Evolutionary conservation across 2,329 filamentous ascomycete genomes (phyloP).

Genomic region (Corinectria fuckeliana): DNA sequence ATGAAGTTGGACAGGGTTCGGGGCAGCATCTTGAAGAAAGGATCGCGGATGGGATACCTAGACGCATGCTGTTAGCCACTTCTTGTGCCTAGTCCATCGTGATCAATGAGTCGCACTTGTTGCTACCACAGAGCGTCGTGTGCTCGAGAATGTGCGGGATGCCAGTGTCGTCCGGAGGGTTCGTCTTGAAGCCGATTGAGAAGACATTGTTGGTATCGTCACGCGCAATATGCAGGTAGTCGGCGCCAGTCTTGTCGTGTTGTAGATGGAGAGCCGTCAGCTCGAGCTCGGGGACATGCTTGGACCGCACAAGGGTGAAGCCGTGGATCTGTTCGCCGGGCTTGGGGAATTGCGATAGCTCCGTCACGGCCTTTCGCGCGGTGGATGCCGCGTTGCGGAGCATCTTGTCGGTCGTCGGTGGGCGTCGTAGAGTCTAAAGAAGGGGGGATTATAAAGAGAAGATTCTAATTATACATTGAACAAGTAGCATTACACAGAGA

Average conservation of each 20-base stretch:
- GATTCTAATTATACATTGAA: slow-evolving; percentile 30
- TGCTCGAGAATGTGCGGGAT: slow-evolving; percentile 98
- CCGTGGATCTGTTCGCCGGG: slow-evolving; percentile 88
- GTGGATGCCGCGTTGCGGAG: slow-evolving; percentile 59
- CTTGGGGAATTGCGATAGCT: slow-evolving; percentile 76
- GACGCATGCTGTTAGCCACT: slow-evolving; percentile 37
- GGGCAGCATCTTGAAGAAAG: slow-evolving; percentile 99
- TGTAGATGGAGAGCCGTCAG: slow-evolving; percentile 88
- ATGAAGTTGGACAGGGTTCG: slow-evolving; percentile 99
- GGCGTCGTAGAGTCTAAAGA: not conserved
- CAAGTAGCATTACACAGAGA: slow-evolving; percentile 21
- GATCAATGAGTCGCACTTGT: slow-evolving; percentile 71
- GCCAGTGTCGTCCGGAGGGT: slow-evolving; percentile 94
- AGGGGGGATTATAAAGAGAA: not conserved
- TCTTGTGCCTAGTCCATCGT: not conserved
- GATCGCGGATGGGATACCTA: slow-evolving; percentile 95
- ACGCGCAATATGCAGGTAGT: slow-evolving; percentile 93
- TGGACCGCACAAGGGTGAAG: slow-evolving; percentile 87
- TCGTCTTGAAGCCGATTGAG: slow-evolving; percentile 98
- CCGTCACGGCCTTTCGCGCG: slow-evolving; percentile 71
- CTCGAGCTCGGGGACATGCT: slow-evolving; percentile 93
- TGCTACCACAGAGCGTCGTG: slow-evolving; percentile 92
- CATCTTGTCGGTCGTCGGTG: slow-evolving; percentile 47
- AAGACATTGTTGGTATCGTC: slow-evolving; percentile 99
- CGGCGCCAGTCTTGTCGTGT: slow-evolving; percentile 94